Base-by-base conservation (phyloP, 139 green algal species). In the Nannochloris sp. region DNA sequence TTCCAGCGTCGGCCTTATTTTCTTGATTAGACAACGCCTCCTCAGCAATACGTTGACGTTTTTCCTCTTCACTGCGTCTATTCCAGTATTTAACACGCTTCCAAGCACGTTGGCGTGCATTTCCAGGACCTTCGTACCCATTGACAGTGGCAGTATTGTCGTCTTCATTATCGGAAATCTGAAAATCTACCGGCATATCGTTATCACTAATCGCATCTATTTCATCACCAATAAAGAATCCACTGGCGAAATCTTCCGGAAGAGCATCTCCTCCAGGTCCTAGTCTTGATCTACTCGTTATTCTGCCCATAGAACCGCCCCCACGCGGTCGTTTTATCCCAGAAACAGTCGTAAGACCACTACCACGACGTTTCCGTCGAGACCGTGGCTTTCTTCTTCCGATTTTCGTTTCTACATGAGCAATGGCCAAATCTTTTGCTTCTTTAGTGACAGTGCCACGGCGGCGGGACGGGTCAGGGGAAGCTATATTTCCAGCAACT, bases 1-100 rank as follows among this genome's bases (percentile, higher is more conserved):
- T 74, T 14, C 56, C 67, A 15, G 33, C 45, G 56, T 87, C 73
- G 3, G 75, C 77, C 7, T 67, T 58, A 10, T 53, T 53, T 45
- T 83, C 72, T 23, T 60, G 42, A 54, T 33, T 37, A 32, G 37
- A 80, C n/a, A 35, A 37, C 14, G 64, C 67, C 35, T 73, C 60
- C 32, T 73, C 68, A 2, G 44, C 57, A 4, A 36, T 58, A 5
- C 39, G 33, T 54, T 33, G 15, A 31, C 7, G 23, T 60, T 58
- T 58, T 36, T 64, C 60, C 27, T 70, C 48, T 15, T 45, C 47
- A 4, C 15, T 25, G 25, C 46, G 38, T 23, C 42, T 53, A 46
- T 29, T 39, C 31, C n/a, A 32, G 31, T 64, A 60, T 33, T 74
- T 74, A 25, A 33, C 37, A n/a, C 35, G 31, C 45, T 47, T 55